Percentiles rank a stretch among this genome's conserved stretches.
These are phyloP conservation scores for Elsinoe fawcettii DNA, from an alignment of 2,329 filamentous ascomycete species.

Conservation along the genomic window DNA sequence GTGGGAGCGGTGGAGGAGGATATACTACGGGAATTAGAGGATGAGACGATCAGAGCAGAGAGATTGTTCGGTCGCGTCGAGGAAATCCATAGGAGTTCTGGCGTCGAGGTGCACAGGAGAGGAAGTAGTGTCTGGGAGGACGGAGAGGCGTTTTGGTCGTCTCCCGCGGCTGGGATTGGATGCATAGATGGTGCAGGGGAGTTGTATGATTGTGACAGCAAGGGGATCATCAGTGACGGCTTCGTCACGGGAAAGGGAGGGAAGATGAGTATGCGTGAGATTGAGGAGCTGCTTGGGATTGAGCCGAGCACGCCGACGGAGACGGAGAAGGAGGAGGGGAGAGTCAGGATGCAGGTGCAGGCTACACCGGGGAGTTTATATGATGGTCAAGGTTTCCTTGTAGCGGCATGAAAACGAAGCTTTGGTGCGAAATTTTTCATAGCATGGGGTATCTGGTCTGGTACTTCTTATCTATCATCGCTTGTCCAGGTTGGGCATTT, in stretches of 20 bases:
- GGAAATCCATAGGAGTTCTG: background rate
- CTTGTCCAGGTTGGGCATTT: background rate
- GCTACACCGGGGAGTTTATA: constrained; percentile 42
- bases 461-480: background rate
- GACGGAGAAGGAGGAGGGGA: background rate
- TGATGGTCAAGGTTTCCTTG: constrained; percentile 35
- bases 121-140: constrained; percentile 36
- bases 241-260: background rate
- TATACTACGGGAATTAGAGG: background rate
- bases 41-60: background rate
- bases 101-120: constrained; percentile 29
- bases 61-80: background rate
- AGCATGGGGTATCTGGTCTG: background rate
- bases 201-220: background rate
- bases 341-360: constrained; percentile 7
- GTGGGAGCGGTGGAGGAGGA: background rate
- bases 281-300: constrained; percentile 5
- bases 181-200: background rate
- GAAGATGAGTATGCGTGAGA: background rate
- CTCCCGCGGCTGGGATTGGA: background rate
- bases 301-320: constrained; percentile 11
- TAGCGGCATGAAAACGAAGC: constrained; percentile 7
- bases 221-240: background rate
- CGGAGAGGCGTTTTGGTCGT: constrained; percentile 27
- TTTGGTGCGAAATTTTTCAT: background rate